phyloP scores from a whole-genome alignment of 371 early-diverging fungal species.

The Coemansia linderi region DNA sequence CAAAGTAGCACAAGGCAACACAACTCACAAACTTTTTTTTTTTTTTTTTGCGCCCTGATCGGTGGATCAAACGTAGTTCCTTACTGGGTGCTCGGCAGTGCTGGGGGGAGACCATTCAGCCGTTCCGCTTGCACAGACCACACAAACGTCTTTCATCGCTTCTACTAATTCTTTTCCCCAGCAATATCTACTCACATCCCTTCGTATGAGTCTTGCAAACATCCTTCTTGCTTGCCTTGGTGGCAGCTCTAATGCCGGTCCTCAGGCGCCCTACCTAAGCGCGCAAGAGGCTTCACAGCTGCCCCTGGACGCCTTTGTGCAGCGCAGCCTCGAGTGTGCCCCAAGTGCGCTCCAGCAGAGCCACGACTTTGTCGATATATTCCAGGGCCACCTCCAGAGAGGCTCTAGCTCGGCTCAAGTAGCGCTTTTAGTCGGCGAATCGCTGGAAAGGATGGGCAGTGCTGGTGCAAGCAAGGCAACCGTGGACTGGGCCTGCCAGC shows the following conservation, averaged over 20 bases:
- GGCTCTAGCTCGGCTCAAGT: slow-evolving; percentile 30
- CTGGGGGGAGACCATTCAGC: not conserved
- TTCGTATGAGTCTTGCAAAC: slow-evolving; percentile 33
- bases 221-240: slow-evolving; percentile 38
- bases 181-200: not conserved
- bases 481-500: slow-evolving; percentile 51
- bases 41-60: not conserved
- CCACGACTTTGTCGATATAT: slow-evolving; percentile 42
- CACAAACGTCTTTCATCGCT: not conserved
- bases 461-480: slow-evolving; percentile 44
- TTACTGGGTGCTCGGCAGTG: not conserved
- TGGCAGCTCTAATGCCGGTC: slow-evolving; percentile 11
- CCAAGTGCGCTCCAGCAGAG: slow-evolving; percentile 50
- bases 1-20: not conserved
- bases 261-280: slow-evolving; percentile 38
- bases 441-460: slow-evolving; percentile 31
- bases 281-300: slow-evolving; percentile 51
- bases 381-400: slow-evolving; percentile 40
- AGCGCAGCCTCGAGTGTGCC: slow-evolving; percentile 52
- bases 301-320: slow-evolving; percentile 51
- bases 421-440: slow-evolving; percentile 31
- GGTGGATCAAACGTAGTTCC: not conserved
- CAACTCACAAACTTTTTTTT: not conserved
- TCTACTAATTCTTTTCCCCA: not conserved
- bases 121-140: not conserved